Conservation (phyloP, 768 basidiomycete species). For the Tricholoma matsutake region DNA sequence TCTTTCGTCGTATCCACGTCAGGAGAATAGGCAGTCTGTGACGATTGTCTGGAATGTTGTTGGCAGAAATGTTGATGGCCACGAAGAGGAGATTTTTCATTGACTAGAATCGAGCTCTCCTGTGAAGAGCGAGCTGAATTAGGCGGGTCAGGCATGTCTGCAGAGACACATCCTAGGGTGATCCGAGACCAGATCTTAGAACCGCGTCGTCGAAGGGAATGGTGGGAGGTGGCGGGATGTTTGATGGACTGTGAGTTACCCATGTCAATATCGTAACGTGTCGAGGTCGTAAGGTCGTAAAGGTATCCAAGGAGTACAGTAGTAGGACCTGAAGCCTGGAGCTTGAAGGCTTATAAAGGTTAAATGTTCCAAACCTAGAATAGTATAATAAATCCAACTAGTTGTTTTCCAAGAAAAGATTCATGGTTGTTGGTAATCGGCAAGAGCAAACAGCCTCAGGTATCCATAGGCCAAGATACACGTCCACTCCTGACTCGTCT, state of each 20-base stretch:
- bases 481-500: too few species aligned
- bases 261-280: constrained; percentile 20
- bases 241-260: constrained; percentile 29
- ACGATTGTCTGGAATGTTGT: constrained; percentile 17
- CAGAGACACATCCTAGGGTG: constrained; percentile 37
- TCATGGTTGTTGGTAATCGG: too few species aligned
- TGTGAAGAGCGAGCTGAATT: constrained; percentile 27
- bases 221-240: constrained; percentile 15
- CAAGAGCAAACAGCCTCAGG: too few species aligned
- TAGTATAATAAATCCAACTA: too few species aligned
- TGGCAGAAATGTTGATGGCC: constrained; percentile 19
- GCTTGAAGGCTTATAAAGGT: background rate
- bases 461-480: too few species aligned
- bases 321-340: too few species aligned
- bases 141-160: constrained; percentile 31
- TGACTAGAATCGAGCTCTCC: constrained; percentile 35
- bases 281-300: constrained; percentile 1
- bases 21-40: constrained; percentile 26
- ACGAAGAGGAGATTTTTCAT: constrained; percentile 24
- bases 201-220: constrained; percentile 29
- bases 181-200: constrained; percentile 37
- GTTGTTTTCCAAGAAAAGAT: too few species aligned
- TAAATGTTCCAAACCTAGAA: too few species aligned
- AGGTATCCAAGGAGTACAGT: background rate
- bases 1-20: constrained; percentile 29